Evolutionary conservation across 2,329 filamentous ascomycete genomes (phyloP).

Genomic region (Knufia petricola): DNA sequence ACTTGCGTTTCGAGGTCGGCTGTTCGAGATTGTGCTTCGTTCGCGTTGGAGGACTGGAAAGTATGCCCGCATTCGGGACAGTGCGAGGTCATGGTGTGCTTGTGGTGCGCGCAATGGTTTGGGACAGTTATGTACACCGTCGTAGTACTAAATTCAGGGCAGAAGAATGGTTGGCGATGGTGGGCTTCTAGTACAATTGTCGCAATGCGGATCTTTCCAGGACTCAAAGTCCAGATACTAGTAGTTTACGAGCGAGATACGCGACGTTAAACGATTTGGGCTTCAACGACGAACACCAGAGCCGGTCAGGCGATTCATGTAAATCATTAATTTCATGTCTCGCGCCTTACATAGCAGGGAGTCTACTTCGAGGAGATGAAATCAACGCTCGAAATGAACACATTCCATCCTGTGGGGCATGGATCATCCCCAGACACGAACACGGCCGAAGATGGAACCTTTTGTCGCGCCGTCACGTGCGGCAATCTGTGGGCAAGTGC

Average conservation of each 20-base stretch:
- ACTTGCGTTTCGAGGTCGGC: conserved; percentile 48
- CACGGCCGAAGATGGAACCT: no score
- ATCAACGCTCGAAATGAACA: neutral
- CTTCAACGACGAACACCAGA: neutral
- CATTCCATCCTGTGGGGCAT: neutral
- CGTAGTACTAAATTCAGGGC: neutral
- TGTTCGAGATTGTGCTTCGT: conserved; percentile 33
- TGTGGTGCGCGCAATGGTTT: no score
- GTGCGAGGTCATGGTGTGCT: neutral
- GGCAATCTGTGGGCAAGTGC: no score
- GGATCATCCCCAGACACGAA: no score
- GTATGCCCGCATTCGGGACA: conserved; percentile 5
- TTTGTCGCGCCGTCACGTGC: conserved; percentile 24
- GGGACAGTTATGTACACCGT: neutral
- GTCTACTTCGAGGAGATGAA: neutral
- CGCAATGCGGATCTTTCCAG: neutral
- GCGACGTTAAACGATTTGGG: neutral
- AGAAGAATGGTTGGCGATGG: neutral
- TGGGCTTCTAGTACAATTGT: neutral
- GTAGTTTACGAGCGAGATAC: no score
- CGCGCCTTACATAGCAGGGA: neutral
- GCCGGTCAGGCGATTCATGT: no score
- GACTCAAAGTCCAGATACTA: no score
- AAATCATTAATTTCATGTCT: neutral
- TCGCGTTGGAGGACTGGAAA: conserved; percentile 3